Evolutionary conservation across 225 moss, liverwort and hornwort species (phyloP).

Genomic region (Physcomitrellopsis africana): DNA sequence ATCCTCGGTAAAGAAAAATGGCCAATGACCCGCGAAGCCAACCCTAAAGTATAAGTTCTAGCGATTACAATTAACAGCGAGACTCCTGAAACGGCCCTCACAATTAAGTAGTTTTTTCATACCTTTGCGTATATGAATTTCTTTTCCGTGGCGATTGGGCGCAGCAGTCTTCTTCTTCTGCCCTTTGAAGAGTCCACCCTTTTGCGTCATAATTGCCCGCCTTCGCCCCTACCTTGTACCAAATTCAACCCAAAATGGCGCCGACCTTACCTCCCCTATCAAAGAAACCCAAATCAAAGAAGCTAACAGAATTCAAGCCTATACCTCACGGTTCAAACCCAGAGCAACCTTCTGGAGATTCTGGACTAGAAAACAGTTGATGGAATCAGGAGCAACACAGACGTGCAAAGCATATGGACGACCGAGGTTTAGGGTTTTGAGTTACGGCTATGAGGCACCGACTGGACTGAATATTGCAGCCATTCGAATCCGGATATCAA

Average conservation of each 20-base stretch:
- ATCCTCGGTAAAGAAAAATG: too few species aligned
- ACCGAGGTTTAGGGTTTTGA: too few species aligned
- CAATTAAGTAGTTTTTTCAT: not conserved
- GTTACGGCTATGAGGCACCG: too few species aligned
- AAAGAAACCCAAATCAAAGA: not conserved
- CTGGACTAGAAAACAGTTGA: not conserved
- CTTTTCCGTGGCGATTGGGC: slow-evolving; percentile 80
- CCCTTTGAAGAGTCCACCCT: slow-evolving; percentile 80
- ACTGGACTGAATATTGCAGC: too few species aligned
- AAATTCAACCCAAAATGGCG: not conserved
- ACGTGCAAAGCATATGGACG: too few species aligned
- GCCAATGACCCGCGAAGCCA: not conserved
- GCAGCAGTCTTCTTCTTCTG: slow-evolving; percentile 68
- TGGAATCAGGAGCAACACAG: too few species aligned
- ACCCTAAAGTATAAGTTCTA: not conserved
- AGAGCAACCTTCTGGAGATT: not conserved
- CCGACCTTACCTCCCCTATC: not conserved
- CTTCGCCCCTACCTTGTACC: not conserved
- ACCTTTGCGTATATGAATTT: slow-evolving; percentile 80
- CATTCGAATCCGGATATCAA: too few species aligned
- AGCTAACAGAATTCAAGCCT: not conserved
- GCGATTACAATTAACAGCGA: not conserved
- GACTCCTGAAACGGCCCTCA: not conserved
- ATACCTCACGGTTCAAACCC: not conserved
- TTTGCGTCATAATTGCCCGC: slow-evolving; percentile 71